Conservation (phyloP, 2,329 filamentous ascomycete species). For the Claviceps sp. region DNA sequence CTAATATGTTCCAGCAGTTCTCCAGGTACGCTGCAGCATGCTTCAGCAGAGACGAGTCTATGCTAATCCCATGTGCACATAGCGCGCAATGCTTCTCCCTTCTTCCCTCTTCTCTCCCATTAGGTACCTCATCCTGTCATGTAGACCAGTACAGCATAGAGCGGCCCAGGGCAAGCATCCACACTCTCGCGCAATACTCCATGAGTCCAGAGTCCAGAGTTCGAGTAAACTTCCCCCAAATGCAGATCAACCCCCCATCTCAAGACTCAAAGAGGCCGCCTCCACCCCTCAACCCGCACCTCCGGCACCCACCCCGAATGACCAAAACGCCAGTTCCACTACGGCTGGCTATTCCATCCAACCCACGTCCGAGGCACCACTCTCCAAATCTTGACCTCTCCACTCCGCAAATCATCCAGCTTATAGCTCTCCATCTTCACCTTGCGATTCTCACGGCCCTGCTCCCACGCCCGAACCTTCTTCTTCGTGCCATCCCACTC, state of each 20-base stretch:
- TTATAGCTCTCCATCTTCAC: conserved; percentile 90
- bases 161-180: neutral
- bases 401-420: conserved; percentile 79
- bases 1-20: no score
- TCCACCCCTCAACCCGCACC: conserved; percentile 4
- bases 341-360: conserved; percentile 61
- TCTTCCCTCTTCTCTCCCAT: neutral
- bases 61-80: no score
- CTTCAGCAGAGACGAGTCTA: no score
- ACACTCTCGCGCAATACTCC: neutral
- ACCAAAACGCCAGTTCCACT: conserved; percentile 21
- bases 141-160: no score
- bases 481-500: conserved; percentile 99
- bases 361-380: conserved; percentile 89
- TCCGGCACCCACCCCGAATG: conserved; percentile 2
- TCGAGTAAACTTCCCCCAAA: neutral
- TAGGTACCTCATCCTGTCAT: neutral
- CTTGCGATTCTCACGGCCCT: conserved; percentile 86
- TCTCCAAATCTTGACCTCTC: conserved; percentile 94
- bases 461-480: conserved; percentile 91
- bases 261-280: neutral
- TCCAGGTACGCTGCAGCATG: no score
- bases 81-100: neutral
- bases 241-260: neutral
- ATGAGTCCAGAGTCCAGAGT: no score